Percentiles rank a stretch among this genome's conserved stretches.
phyloP scores from a whole-genome alignment of 306 rosid genomes.

The Pyrus pyrifolia region DNA sequence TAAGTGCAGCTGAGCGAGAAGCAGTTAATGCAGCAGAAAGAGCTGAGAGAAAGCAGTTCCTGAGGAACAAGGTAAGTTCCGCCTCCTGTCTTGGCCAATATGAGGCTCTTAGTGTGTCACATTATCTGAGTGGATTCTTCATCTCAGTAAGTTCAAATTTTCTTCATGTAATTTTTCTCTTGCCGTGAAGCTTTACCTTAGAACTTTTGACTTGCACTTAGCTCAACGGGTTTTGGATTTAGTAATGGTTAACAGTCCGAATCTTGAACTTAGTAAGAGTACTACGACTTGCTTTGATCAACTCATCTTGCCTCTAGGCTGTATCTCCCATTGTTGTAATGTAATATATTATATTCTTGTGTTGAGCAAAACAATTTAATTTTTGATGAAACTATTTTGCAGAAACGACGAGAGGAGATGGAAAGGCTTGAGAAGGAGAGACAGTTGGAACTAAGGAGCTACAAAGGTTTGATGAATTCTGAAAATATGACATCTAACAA shows the following conservation, averaged over 20 bases:
- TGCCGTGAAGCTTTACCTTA: background rate
- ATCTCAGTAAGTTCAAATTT: background rate
- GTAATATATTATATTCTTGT: background rate
- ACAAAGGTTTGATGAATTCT: conserved; percentile 89
- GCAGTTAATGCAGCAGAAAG: conserved; percentile 91
- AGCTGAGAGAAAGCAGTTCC: conserved; percentile 74
- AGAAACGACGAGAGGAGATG: conserved; percentile 91
- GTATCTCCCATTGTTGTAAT: background rate
- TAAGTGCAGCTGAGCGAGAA: conserved; percentile 78
- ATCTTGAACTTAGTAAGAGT: background rate
- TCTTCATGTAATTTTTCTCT: background rate
- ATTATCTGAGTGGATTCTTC: background rate
- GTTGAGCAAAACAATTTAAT: background rate
- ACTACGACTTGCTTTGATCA: background rate
- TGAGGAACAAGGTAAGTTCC: conserved; percentile 75
- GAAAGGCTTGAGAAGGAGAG: conserved; percentile 87
- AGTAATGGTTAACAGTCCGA: background rate
- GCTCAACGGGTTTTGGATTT: background rate
- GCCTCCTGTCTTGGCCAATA: background rate
- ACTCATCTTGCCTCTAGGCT: background rate
- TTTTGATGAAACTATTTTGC: conserved; percentile 5
- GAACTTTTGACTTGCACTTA: background rate
- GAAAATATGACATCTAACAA: conserved; percentile 95
- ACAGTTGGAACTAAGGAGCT: conserved; percentile 84
- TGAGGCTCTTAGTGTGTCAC: background rate